Conservation (phyloP, 1,284 basidiomycete species). For the Puccinia novopanici region DNA sequence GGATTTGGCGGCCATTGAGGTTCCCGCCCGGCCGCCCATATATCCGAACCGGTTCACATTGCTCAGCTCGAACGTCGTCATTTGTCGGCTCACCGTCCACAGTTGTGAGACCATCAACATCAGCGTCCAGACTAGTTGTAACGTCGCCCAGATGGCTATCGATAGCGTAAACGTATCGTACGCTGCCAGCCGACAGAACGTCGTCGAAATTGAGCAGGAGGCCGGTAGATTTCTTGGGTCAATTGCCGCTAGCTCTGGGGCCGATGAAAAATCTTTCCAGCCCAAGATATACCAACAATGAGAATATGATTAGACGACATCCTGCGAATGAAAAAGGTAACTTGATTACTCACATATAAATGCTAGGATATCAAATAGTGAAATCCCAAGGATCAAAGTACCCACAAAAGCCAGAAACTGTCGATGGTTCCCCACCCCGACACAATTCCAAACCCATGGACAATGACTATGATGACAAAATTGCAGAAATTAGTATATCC, state of each 20-base stretch:
- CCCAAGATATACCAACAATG: background rate
- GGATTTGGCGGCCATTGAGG: slow-evolving; percentile 30
- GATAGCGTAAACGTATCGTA: slow-evolving; percentile 81
- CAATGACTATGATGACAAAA: slow-evolving; percentile 70
- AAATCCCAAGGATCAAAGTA: slow-evolving; percentile 77
- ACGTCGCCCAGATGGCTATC: slow-evolving; percentile 77
- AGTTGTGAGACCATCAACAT: slow-evolving; percentile 81
- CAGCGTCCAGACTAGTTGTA: slow-evolving; percentile 90
- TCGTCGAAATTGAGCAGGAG: slow-evolving; percentile 72
- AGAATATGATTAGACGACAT: slow-evolving; percentile 56
- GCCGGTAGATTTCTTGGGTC: slow-evolving; percentile 66
- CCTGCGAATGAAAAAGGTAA: slow-evolving; percentile 17
- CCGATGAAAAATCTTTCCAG: slow-evolving; percentile 59
- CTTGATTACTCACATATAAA: slow-evolving; percentile 69
- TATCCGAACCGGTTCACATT: slow-evolving; percentile 93
- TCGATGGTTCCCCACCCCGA: slow-evolving; percentile 92
- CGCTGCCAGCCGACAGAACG: slow-evolving; percentile 60
- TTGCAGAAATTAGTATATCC: background rate
- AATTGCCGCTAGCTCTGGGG: slow-evolving; percentile 60
- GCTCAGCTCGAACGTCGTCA: slow-evolving; percentile 93
- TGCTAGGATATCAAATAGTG: slow-evolving; percentile 77
- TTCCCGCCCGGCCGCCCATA: slow-evolving; percentile 73
- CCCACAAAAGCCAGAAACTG: slow-evolving; percentile 88
- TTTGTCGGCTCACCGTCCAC: slow-evolving; percentile 88
- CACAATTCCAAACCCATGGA: slow-evolving; percentile 99